Conservation (phyloP, 371 early-diverging fungal genomes). For the Syncephalastrum racemosum region DNA sequence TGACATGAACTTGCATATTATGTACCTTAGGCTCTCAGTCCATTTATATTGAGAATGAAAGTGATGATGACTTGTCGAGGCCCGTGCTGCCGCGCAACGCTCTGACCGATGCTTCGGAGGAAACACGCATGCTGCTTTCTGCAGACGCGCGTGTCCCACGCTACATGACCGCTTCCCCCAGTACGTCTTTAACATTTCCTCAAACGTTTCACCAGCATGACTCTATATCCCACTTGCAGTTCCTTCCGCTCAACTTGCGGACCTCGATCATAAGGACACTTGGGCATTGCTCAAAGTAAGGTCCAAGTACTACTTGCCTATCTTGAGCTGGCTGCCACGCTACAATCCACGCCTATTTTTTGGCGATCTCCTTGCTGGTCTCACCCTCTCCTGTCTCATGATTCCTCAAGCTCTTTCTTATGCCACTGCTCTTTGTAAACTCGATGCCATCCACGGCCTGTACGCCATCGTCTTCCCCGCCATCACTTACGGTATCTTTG, state of each 20-base stretch:
- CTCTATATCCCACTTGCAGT: constrained; percentile 16
- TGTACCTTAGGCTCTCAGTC: no score
- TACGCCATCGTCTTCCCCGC: constrained; percentile 84
- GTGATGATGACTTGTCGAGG: constrained; percentile 5
- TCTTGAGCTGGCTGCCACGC: constrained; percentile 83
- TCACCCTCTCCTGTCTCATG: constrained; percentile 85
- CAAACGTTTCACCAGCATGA: not conserved
- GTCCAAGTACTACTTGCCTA: constrained; percentile 88
- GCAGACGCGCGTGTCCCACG: constrained; percentile 20
- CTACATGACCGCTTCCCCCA: constrained; percentile 23
- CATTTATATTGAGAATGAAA: not conserved
- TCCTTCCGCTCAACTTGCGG: constrained; percentile 30
- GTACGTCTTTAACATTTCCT: constrained; percentile 5
- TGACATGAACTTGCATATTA: no score
- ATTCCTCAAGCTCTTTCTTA: constrained; percentile 91
- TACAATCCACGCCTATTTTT: constrained; percentile 57
- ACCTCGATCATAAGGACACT: constrained; percentile 25
- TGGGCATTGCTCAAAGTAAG: constrained; percentile 53
- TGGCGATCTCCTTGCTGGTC: constrained; percentile 81
- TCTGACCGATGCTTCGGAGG: constrained; percentile 4
- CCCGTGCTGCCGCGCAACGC: constrained; percentile 14
- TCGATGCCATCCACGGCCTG: constrained; percentile 86
- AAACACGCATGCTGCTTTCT: constrained; percentile 13
- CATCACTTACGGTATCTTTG: constrained; percentile 86
- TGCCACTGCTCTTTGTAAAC: constrained; percentile 78